Evolutionary conservation across 192 early-diverging fungal genomes (phyloP).

Genomic region (Diversispora eburnea): DNA sequence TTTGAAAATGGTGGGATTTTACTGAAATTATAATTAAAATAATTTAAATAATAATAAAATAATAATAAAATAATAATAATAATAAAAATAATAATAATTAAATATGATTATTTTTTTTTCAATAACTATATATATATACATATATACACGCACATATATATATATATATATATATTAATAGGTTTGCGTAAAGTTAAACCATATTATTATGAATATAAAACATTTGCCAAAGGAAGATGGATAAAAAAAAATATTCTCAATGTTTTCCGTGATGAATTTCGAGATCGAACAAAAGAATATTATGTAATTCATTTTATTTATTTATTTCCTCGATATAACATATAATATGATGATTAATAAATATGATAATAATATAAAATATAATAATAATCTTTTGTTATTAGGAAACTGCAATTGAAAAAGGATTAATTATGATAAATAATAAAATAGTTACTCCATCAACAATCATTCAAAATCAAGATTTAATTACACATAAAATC

Average conservation of each 20-base stretch:
- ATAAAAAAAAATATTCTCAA: conserved; percentile 68
- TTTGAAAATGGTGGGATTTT: too few species aligned
- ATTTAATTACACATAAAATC: conserved; percentile 75
- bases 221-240: conserved; percentile 92
- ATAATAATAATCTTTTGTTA: neutral
- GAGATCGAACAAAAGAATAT: conserved; percentile 73
- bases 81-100: too few species aligned
- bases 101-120: too few species aligned
- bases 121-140: too few species aligned
- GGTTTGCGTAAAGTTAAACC: conserved; percentile 81
- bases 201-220: conserved; percentile 77
- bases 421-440: conserved; percentile 84
- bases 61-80: too few species aligned
- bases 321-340: neutral
- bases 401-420: conserved; percentile 67
- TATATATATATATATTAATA: too few species aligned
- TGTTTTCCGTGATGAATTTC: conserved; percentile 84
- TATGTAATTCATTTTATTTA: conserved; percentile 55
- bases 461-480: conserved; percentile 71
- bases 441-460: conserved; percentile 47
- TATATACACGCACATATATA: too few species aligned
- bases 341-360: too few species aligned
- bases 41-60: too few species aligned
- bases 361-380: neutral
- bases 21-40: too few species aligned